phyloP scores from a whole-genome alignment of 306 rosid genomes.

The Ormosia emarginata region DNA sequence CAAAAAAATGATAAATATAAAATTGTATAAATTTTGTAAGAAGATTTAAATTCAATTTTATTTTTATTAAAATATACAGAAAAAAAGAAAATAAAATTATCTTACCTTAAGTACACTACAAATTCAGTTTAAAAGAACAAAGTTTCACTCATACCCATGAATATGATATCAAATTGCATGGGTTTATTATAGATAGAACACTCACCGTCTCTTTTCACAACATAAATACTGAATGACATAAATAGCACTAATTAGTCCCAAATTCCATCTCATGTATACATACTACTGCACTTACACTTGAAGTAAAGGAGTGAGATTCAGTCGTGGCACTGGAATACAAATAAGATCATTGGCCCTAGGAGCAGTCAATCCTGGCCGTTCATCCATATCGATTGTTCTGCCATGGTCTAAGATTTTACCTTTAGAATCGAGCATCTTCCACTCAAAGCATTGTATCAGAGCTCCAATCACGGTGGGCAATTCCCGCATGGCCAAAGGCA shows the following conservation, averaged over 20 bases:
- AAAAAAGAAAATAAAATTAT: too few relatives aligned
- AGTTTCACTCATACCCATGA: too few relatives aligned
- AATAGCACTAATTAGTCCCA: background rate
- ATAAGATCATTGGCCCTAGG: conserved; percentile 43
- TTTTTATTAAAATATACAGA: too few relatives aligned
- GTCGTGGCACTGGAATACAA: conserved; percentile 35
- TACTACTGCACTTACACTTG: background rate
- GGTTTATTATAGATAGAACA: too few relatives aligned
- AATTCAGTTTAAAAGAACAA: too few relatives aligned
- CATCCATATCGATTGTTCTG: conserved; percentile 24
- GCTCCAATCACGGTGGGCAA: conserved; percentile 35
- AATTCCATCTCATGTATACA: background rate
- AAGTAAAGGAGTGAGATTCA: conserved; percentile 20
- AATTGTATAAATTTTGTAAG: too few relatives aligned
- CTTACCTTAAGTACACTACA: too few relatives aligned
- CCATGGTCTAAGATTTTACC: background rate
- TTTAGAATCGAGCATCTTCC: conserved; percentile 14
- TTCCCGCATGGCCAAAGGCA: conserved; percentile 43
- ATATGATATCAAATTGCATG: too few relatives aligned
- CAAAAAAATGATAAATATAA: too few relatives aligned
- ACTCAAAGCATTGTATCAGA: conserved; percentile 51
- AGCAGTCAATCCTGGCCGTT: conserved; percentile 47
- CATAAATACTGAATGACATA: background rate
- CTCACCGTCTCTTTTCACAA: too few relatives aligned
- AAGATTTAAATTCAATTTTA: too few relatives aligned